These are phyloP conservation scores for Lachnellula occidentalis DNA, from an alignment of 2,329 filamentous ascomycete species.

Conservation along the genomic window DNA sequence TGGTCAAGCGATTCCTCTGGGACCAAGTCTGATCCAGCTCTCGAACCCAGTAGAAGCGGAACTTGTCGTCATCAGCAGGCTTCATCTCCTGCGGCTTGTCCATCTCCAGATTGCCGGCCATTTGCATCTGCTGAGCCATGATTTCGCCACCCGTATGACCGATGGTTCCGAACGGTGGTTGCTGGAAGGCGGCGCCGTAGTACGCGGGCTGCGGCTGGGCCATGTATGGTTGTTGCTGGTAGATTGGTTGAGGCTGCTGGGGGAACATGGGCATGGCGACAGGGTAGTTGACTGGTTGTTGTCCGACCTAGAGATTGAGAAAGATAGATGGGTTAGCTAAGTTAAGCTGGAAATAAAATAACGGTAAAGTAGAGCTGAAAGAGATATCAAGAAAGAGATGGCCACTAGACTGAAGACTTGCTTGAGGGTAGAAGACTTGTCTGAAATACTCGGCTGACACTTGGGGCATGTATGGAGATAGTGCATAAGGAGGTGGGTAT, in stretches of 20 bases:
- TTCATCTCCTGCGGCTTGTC: constrained; percentile 50
- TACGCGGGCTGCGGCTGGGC: background rate
- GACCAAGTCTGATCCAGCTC: constrained; percentile 57
- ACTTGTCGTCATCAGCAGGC: constrained; percentile 54
- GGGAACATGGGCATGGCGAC: background rate
- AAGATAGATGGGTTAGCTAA: no score
- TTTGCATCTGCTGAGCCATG: constrained; percentile 21
- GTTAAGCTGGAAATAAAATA: no score
- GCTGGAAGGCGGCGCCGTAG: constrained; percentile 11
- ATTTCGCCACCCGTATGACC: constrained; percentile 22
- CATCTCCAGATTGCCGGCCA: constrained; percentile 18
- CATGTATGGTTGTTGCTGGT: background rate
- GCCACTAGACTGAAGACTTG: background rate
- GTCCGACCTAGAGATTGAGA: background rate
- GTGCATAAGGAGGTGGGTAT: background rate
- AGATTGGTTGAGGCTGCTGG: background rate
- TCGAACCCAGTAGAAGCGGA: constrained; percentile 55
- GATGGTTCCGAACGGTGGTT: constrained; percentile 13
- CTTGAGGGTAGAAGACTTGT: background rate
- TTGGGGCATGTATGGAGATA: background rate
- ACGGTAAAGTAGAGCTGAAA: no score
- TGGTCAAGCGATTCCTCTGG: constrained; percentile 52
- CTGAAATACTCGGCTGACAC: background rate
- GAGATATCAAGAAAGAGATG: no score
- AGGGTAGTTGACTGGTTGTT: background rate